Conservation (phyloP, 2,329 filamentous ascomycete species). For the Phaeomoniella chlamydospora region DNA sequence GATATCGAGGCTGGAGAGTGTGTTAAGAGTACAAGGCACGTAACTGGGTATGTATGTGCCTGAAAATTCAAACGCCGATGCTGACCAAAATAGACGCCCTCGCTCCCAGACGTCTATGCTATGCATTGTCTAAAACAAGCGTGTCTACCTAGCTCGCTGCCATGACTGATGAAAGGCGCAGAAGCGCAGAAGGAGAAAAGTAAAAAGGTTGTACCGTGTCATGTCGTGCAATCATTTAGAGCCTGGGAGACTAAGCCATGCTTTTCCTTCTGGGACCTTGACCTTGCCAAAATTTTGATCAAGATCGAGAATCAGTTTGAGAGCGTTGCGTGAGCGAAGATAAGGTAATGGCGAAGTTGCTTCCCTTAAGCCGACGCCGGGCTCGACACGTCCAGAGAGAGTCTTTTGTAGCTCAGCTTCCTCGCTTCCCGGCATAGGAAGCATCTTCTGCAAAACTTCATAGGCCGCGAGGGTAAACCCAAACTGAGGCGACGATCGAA, state of each 20-base stretch:
- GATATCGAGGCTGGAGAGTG: too few relatives aligned
- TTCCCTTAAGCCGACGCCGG: slow-evolving; percentile 47
- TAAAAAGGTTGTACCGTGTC: too few relatives aligned
- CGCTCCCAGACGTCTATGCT: neutral
- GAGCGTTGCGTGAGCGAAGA: slow-evolving; percentile 67
- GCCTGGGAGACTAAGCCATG: slow-evolving; percentile 13
- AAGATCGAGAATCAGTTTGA: slow-evolving; percentile 90
- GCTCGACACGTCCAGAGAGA: slow-evolving; percentile 47
- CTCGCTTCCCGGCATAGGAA: slow-evolving; percentile 61
- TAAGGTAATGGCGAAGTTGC: slow-evolving; percentile 51
- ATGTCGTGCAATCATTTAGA: neutral
- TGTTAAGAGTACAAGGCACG: too few relatives aligned
- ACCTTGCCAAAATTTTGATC: slow-evolving; percentile 83
- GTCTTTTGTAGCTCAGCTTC: slow-evolving; percentile 37
- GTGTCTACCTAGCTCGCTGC: too few relatives aligned
- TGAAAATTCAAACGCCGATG: too few relatives aligned
- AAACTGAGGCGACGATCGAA: slow-evolving; percentile 92
- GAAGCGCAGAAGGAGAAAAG: too few relatives aligned
- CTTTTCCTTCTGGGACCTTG: slow-evolving; percentile 35
- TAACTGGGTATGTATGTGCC: too few relatives aligned
- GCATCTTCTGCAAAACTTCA: slow-evolving; percentile 67
- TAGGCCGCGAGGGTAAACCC: slow-evolving; percentile 95
- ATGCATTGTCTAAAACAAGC: too few relatives aligned
- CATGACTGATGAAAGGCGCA: too few relatives aligned
- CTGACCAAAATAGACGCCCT: neutral